Evolutionary conservation across 2,329 filamentous ascomycete species (phyloP).

Genomic region (Teratosphaeria destructans): DNA sequence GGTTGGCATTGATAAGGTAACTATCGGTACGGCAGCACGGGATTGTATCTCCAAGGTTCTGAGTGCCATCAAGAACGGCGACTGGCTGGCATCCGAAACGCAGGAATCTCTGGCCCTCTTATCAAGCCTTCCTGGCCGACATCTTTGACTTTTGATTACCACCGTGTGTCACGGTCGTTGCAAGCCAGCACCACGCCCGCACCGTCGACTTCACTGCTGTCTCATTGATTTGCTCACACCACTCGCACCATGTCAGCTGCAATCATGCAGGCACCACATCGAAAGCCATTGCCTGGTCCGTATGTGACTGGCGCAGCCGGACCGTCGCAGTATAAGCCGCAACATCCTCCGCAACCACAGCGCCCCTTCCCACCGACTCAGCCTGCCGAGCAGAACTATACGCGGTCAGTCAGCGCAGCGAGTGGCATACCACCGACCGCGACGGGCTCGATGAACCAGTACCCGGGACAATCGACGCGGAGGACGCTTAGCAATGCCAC

Average conservation of each 20-base stretch:
- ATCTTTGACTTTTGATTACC: not conserved
- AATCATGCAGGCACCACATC: conserved; percentile 6
- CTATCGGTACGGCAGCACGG: not conserved
- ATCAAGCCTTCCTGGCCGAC: not conserved
- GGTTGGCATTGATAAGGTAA: not conserved
- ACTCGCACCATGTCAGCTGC: not conserved
- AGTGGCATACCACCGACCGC: conserved; percentile 1
- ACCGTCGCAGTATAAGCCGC: not conserved
- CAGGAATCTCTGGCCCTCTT: not conserved
- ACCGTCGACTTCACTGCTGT: not conserved
- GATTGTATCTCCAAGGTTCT: not conserved
- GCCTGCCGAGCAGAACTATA: not conserved
- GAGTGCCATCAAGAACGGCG: not conserved
- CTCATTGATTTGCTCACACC: not conserved
- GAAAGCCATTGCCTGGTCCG: conserved; percentile 8
- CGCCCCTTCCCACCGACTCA: not conserved
- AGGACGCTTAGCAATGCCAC: conserved; percentile 61
- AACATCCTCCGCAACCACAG: conserved; percentile 2
- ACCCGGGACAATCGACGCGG: conserved; percentile 18
- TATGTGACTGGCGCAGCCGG: not conserved
- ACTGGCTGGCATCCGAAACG: not conserved
- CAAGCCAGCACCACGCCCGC: not conserved
- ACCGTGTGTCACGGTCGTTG: not conserved
- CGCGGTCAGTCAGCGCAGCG: not conserved
- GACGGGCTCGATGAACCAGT: not conserved